phyloP scores from a whole-genome alignment of 1,284 basidiomycete genomes.

The Trichosporon inkin region DNA sequence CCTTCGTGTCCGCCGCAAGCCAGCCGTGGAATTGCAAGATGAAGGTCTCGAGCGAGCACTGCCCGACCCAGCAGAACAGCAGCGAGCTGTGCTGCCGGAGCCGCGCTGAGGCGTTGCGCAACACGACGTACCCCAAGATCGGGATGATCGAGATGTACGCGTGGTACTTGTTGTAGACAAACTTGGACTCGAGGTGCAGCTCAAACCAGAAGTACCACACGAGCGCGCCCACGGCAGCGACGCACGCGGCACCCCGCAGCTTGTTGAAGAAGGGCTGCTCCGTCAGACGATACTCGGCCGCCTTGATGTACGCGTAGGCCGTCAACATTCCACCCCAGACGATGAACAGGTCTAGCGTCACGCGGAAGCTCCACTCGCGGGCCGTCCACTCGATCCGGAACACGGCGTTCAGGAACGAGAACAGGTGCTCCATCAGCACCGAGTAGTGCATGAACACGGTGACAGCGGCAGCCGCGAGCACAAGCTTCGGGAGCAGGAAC shows the following conservation, averaged over 20 bases:
- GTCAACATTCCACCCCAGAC: slow-evolving; percentile 80
- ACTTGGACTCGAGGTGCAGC: slow-evolving; percentile 68
- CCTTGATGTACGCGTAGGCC: slow-evolving; percentile 68
- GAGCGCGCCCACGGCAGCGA: slow-evolving; percentile 56
- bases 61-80: slow-evolving; percentile 73
- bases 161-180: slow-evolving; percentile 78
- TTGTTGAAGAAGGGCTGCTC: slow-evolving; percentile 65
- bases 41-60: slow-evolving; percentile 77
- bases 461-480: slow-evolving; percentile 60
- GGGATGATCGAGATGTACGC: slow-evolving; percentile 77
- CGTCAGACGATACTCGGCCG: slow-evolving; percentile 65
- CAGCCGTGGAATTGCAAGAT: slow-evolving; percentile 86
- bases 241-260: slow-evolving; percentile 55
- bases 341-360: slow-evolving; percentile 79
- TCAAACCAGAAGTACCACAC: slow-evolving; percentile 80
- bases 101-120: slow-evolving; percentile 69
- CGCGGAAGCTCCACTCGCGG: slow-evolving; percentile 77
- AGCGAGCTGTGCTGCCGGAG: slow-evolving; percentile 66
- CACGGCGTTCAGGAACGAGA: slow-evolving; percentile 60
- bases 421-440: slow-evolving; percentile 63
- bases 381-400: slow-evolving; percentile 78
- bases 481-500: slow-evolving; percentile 68
- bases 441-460: slow-evolving; percentile 64
- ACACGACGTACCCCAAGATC: slow-evolving; percentile 65
- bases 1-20: slow-evolving; percentile 81